Evolutionary conservation across 2,329 filamentous ascomycete genomes (phyloP).

Genomic region (Fusarium paranaense): DNA sequence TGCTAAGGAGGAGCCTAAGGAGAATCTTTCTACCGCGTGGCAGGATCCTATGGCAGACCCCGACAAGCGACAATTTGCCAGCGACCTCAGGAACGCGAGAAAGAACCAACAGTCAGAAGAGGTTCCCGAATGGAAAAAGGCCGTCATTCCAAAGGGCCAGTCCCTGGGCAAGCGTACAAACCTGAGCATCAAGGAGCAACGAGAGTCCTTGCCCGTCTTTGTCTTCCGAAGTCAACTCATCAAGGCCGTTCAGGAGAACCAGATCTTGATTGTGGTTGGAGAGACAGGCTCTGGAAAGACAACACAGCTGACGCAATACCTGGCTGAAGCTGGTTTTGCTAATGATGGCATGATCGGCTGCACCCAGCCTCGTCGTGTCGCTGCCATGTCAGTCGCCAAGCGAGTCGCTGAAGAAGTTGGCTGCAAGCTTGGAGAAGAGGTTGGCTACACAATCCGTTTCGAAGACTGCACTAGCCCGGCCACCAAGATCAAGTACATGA

Average conservation of each 20-base stretch:
- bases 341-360: constrained; percentile 93
- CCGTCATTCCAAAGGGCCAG: constrained; percentile 81
- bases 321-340: constrained; percentile 91
- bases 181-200: constrained; percentile 94
- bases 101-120: constrained; percentile 71
- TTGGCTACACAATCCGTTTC: constrained; percentile 97
- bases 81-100: constrained; percentile 80
- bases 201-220: constrained; percentile 89
- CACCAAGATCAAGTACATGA: constrained; percentile 99
- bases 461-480: constrained; percentile 90
- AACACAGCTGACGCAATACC: constrained; percentile 93
- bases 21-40: constrained; percentile 92
- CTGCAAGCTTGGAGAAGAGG: constrained; percentile 88
- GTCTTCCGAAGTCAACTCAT: constrained; percentile 90
- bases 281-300: constrained; percentile 98
- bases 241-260: constrained; percentile 86
- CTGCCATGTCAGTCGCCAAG: constrained; percentile 97
- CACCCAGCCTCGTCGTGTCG: constrained; percentile 95
- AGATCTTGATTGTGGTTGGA: constrained; percentile 94
- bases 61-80: constrained; percentile 88
- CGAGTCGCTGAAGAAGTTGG: constrained; percentile 97
- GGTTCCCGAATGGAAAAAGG: constrained; percentile 93
- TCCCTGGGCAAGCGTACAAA: constrained; percentile 87
- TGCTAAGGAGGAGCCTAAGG: constrained; percentile 79
- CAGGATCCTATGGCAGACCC: constrained; percentile 94